These are phyloP conservation scores for Rhodotorula graminis DNA, from an alignment of 768 basidiomycete genomes.

Conservation along the genomic window DNA sequence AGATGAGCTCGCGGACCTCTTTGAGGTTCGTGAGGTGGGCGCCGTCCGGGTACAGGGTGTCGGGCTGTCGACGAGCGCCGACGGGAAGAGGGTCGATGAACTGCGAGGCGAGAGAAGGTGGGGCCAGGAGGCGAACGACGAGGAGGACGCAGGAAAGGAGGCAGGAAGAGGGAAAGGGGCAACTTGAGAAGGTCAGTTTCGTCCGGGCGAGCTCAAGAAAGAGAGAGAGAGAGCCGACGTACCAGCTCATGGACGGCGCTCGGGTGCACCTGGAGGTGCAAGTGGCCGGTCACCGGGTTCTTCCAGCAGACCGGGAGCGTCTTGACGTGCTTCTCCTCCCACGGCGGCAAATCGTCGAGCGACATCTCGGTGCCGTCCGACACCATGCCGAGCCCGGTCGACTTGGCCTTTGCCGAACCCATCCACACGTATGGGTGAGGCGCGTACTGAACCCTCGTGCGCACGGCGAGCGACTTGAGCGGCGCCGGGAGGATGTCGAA, in stretches of 20 bases:
- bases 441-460: slow-evolving; percentile 68
- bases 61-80: slow-evolving; percentile 54
- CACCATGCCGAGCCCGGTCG: slow-evolving; percentile 79
- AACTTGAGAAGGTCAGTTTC: not conserved
- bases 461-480: slow-evolving; percentile 73
- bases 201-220: too few species aligned
- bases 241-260: slow-evolving; percentile 29
- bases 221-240: not conserved
- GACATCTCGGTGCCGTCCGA: slow-evolving; percentile 68
- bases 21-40: slow-evolving; percentile 67
- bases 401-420: slow-evolving; percentile 64
- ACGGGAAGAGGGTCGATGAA: slow-evolving; percentile 67
- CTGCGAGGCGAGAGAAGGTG: too few species aligned
- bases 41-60: slow-evolving; percentile 76
- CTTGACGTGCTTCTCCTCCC: slow-evolving; percentile 73
- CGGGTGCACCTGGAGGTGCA: slow-evolving; percentile 85
- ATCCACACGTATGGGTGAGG: slow-evolving; percentile 91
- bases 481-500: slow-evolving; percentile 69
- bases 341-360: slow-evolving; percentile 66
- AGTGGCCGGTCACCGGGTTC: slow-evolving; percentile 73
- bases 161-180: slow-evolving; percentile 54
- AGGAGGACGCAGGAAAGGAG: slow-evolving; percentile 57
- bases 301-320: slow-evolving; percentile 80
- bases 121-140: too few species aligned
- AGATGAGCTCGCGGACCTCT: slow-evolving; percentile 66